Evolutionary conservation across 225 moss, liverwort and hornwort species (phyloP).

Genomic region (Antitrichia curtipendula): DNA sequence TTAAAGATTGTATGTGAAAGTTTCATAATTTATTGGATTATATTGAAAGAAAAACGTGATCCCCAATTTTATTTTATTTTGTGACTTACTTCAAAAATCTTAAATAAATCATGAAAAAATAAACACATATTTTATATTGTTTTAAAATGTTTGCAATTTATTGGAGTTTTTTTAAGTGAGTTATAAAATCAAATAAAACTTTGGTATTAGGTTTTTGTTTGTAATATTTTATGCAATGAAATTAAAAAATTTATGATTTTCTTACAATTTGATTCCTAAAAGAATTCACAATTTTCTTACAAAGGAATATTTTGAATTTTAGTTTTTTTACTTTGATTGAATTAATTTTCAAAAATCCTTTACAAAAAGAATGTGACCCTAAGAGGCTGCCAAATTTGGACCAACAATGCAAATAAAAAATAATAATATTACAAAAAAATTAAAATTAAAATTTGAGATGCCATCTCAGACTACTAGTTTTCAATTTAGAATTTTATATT

Average conservation of each 20-base stretch:
- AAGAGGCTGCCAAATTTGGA: no score
- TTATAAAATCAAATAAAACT: not conserved
- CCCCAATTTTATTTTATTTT: not conserved
- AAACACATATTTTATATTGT: not conserved
- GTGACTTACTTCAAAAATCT: not conserved
- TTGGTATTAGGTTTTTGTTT: not conserved
- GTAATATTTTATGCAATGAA: not conserved
- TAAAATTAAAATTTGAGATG: no score
- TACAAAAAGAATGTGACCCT: no score
- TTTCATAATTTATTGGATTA: not conserved
- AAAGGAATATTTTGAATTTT: not conserved
- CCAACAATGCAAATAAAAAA: no score
- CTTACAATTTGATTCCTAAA: not conserved
- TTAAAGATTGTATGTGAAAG: no score
- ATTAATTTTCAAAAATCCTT: not conserved
- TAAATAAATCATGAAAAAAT: not conserved
- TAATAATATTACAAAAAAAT: no score
- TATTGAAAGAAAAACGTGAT: not conserved
- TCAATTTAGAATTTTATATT: no score
- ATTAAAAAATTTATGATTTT: not conserved
- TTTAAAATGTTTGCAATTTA: not conserved
- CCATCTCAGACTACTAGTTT: no score
- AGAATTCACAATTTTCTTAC: not conserved
- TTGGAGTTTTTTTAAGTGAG: not conserved
- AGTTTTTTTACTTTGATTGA: not conserved